Conservation (phyloP, 1,284 basidiomycete species). For the Sporisorium scitamineum region DNA sequence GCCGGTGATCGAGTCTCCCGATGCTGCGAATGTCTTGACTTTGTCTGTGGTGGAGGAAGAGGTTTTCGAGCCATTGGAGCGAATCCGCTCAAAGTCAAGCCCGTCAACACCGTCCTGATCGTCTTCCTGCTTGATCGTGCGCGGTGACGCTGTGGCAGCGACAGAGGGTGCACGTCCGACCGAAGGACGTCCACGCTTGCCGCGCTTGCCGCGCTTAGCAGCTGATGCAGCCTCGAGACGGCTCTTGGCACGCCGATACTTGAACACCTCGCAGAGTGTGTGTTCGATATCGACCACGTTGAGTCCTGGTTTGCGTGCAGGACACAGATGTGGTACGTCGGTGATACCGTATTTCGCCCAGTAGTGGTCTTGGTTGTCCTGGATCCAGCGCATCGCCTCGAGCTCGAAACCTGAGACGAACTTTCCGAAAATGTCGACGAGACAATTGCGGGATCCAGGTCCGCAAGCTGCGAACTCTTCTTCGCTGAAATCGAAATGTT, state of each 20-base stretch:
- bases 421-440: conserved; percentile 74
- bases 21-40: conserved; percentile 21
- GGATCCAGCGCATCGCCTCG: conserved; percentile 75
- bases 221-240: neutral
- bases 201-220: conserved; percentile 10
- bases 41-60: conserved; percentile 18
- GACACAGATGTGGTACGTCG: conserved; percentile 39
- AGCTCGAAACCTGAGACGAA: conserved; percentile 71
- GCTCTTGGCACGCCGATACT: conserved; percentile 73
- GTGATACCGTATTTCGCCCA: conserved; percentile 69
- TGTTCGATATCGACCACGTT: conserved; percentile 75
- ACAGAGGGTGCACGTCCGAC: conserved; percentile 6
- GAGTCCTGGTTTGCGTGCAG: conserved; percentile 71
- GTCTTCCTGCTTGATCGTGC: conserved; percentile 23
- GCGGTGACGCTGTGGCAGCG: neutral
- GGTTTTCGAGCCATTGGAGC: conserved; percentile 29
- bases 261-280: conserved; percentile 77
- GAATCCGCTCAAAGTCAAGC: conserved; percentile 29
- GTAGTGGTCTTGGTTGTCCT: conserved; percentile 73
- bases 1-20: conserved; percentile 69
- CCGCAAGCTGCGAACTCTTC: conserved; percentile 77
- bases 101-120: conserved; percentile 37
- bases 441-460: conserved; percentile 74
- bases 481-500: conserved; percentile 74
- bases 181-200: conserved; percentile 1